Evolutionary conservation across 2,329 filamentous ascomycete genomes (phyloP).

Genomic region (Aureobasidium sp.): DNA sequence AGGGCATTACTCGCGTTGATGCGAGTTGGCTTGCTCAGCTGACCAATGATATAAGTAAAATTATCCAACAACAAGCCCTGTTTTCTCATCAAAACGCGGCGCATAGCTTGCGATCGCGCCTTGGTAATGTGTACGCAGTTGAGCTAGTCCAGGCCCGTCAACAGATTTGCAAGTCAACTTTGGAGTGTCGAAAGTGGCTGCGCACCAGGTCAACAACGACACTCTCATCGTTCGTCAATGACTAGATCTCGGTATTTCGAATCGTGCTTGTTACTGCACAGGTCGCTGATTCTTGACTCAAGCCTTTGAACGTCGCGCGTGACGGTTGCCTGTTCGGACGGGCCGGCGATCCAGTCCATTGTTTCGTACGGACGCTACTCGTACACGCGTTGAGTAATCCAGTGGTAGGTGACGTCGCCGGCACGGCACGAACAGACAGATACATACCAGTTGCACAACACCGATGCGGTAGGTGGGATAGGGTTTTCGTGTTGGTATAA

Average conservation of each 20-base stretch:
- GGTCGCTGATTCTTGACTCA: background rate
- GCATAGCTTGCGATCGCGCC: background rate
- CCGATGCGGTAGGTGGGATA: background rate
- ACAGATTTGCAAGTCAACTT: background rate
- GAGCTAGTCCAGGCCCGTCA: background rate
- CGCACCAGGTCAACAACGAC: background rate
- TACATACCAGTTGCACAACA: background rate
- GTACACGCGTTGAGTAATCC: background rate
- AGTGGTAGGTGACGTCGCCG: conserved; percentile 12
- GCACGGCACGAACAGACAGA: conserved; percentile 11
- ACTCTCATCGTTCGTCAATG: background rate
- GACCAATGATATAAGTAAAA: background rate
- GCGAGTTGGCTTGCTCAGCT: background rate
- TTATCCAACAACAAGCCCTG: background rate
- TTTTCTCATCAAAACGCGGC: background rate
- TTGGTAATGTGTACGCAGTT: background rate
- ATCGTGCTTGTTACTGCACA: background rate
- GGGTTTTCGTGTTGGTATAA: background rate
- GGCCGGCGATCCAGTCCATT: conserved; percentile 1
- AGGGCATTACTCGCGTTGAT: background rate
- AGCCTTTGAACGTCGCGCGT: background rate
- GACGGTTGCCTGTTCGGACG: conserved; percentile 7
- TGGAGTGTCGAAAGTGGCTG: background rate
- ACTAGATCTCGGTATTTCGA: background rate
- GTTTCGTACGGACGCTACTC: background rate